Conservation (phyloP, 2,329 filamentous ascomycete species). For the Colletotrichum graminicola region DNA sequence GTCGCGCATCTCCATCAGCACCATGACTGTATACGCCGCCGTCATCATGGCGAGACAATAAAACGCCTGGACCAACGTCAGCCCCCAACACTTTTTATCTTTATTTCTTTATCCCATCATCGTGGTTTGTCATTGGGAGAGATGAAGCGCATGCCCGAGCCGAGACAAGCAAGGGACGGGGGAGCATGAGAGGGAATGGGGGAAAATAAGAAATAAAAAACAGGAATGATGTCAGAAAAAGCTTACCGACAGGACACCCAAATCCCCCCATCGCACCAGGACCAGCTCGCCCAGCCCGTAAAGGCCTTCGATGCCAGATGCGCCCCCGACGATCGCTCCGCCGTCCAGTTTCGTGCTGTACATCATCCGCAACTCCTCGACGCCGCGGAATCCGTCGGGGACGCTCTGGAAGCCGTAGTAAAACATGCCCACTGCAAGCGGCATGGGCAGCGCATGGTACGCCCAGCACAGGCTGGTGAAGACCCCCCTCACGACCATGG, state of each 20-base stretch:
- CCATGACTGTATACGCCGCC: slow-evolving; percentile 39
- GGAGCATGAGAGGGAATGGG: background rate
- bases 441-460: slow-evolving; percentile 35
- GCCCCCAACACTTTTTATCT: slow-evolving; percentile 4
- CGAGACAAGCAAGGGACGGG: slow-evolving; percentile 5
- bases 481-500: slow-evolving; percentile 26
- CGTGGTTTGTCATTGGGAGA: background rate
- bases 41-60: slow-evolving; percentile 41
- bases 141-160: slow-evolving; percentile 17
- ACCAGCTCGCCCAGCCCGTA: slow-evolving; percentile 37
- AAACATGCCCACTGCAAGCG: slow-evolving; percentile 33
- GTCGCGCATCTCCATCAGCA: slow-evolving; percentile 38
- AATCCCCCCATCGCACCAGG: slow-evolving; percentile 38
- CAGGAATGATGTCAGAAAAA: slow-evolving; percentile 19
- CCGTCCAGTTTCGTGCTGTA: slow-evolving; percentile 14
- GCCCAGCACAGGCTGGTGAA: slow-evolving; percentile 36
- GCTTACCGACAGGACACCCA: slow-evolving; percentile 38
- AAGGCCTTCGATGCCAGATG: slow-evolving; percentile 32
- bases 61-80: slow-evolving; percentile 32
- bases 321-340: background rate
- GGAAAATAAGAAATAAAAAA: background rate
- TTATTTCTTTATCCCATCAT: background rate
- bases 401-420: slow-evolving; percentile 39
- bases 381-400: slow-evolving; percentile 24
- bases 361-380: slow-evolving; percentile 30